Evolutionary conservation across 305 asterid genomes (phyloP), one percentile per base, ranked within the genome.

Genomic region (Solanum chacoense): DNA sequence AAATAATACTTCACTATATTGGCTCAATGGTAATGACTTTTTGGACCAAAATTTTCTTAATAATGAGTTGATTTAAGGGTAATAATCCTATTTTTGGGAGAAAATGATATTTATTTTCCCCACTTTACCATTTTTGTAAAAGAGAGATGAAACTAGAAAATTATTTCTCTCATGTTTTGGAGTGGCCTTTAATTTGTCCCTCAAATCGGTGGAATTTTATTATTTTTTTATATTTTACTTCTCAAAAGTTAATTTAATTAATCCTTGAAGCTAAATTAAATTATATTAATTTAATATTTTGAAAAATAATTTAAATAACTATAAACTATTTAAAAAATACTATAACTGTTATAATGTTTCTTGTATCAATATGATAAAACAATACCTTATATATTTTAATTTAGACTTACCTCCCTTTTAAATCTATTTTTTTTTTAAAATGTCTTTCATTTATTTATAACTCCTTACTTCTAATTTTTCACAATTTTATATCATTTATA

Each of bases 251-350:
- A 11, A 24, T 11, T 24, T 67, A 67, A 67, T 2, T 24, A 67
- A 5, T 67, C 0, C 5, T 67, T 5, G 0, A 11, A 67, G 8
- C 0, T 67, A n/a, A 65, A n/a, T 65, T 65, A 24, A 65, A 67
- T 11, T 63, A 4, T 22, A 18, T 55, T 18, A 55, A 55, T 22
- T 63, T 65, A n/a, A 4, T n/a, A 65, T n/a, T 65, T 65, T 65
- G 5, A 65, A 65, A n/a, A 10, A 65, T n/a, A 65, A 2, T 65
- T 65, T n/a, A 67, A 63, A 22, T 4, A 9, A 8, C 24, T 9
- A 63, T 4, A 65, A 10, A n/a, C 0, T 2, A 65, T 10, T 10
- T 0, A 0, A 1, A 65, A 65, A n/a, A 4, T n/a, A n/a, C 0
- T 5, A 65, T 3, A n/a, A 65, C n/a, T n/a, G 2, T 65, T 65